phyloP scores from a whole-genome alignment of 2,329 filamentous ascomycete species.

The Sporothrix schenckii region DNA sequence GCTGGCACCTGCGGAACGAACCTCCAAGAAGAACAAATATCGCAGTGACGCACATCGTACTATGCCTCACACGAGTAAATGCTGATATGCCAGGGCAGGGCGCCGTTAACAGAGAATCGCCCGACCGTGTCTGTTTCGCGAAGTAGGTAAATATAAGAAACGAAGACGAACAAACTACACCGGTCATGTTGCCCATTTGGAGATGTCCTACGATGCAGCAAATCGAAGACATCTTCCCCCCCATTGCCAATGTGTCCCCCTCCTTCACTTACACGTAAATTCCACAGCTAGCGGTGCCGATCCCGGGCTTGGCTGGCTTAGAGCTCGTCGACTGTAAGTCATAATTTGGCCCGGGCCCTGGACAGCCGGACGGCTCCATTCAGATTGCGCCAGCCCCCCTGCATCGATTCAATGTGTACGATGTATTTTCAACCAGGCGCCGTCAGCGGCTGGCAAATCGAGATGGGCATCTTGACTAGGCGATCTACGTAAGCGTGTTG shows the following conservation, averaged over 20 bases:
- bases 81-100: not conserved
- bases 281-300: constrained; percentile 14
- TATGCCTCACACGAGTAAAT: not conserved
- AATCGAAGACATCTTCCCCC: not conserved
- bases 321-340: not conserved
- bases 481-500: not conserved
- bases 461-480: not conserved
- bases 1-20: not conserved
- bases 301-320: not conserved
- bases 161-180: not conserved
- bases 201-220: not conserved
- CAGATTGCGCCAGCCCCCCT: constrained; percentile 1
- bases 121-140: not conserved
- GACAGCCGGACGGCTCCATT: constrained; percentile 10
- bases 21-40: not conserved
- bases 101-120: not conserved
- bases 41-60: not conserved
- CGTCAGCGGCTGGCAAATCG: not conserved
- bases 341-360: not conserved
- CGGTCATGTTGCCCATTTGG: not conserved
- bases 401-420: constrained; percentile 2
- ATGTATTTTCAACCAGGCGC: not conserved
- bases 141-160: not conserved
- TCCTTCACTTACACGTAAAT: not conserved
- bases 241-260: not conserved